Conservation (phyloP, 2,329 filamentous ascomycete genomes). For the Sporothrix sp. region DNA sequence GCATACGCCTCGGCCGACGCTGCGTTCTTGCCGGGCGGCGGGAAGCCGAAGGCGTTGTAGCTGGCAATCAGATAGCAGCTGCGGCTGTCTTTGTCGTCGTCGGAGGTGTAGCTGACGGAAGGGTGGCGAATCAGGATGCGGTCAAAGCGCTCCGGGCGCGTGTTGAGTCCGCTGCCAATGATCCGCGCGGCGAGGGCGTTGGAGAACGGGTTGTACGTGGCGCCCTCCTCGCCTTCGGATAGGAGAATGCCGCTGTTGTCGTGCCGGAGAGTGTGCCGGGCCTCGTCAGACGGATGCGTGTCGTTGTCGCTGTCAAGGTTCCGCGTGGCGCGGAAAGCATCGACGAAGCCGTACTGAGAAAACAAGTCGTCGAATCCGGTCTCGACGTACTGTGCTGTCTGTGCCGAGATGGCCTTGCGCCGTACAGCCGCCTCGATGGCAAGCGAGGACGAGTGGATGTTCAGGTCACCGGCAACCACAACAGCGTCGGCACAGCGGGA, state of each 20-base stretch:
- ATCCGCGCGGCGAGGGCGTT: slow-evolving; percentile 47
- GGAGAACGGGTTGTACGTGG: slow-evolving; percentile 51
- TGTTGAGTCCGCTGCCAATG: slow-evolving; percentile 36
- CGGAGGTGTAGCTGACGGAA: not conserved
- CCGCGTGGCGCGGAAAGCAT: slow-evolving; percentile 40
- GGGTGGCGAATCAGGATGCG: slow-evolving; percentile 44
- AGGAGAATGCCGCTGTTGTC: slow-evolving; percentile 16
- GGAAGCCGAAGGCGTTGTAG: slow-evolving; percentile 51
- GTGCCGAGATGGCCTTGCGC: slow-evolving; percentile 41
- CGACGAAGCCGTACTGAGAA: slow-evolving; percentile 36
- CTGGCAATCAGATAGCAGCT: slow-evolving; percentile 29
- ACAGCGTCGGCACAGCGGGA: slow-evolving; percentile 32
- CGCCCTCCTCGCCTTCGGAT: slow-evolving; percentile 51
- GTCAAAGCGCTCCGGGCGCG: slow-evolving; percentile 56
- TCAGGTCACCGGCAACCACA: slow-evolving; percentile 55
- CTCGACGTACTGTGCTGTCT: slow-evolving; percentile 33
- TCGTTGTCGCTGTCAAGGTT: slow-evolving; percentile 32
- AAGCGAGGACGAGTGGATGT: slow-evolving; percentile 48
- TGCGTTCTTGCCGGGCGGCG: slow-evolving; percentile 12
- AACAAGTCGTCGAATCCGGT: slow-evolving; percentile 38
- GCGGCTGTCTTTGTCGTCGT: slow-evolving; percentile 20
- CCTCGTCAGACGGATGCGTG: slow-evolving; percentile 21
- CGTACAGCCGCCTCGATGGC: slow-evolving; percentile 44
- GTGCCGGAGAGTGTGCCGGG: slow-evolving; percentile 16
- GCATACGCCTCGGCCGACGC: slow-evolving; percentile 24